These are phyloP conservation scores for Neofusicoccum laricinum DNA, from an alignment of 2,329 filamentous ascomycete genomes.

Conservation along the genomic window DNA sequence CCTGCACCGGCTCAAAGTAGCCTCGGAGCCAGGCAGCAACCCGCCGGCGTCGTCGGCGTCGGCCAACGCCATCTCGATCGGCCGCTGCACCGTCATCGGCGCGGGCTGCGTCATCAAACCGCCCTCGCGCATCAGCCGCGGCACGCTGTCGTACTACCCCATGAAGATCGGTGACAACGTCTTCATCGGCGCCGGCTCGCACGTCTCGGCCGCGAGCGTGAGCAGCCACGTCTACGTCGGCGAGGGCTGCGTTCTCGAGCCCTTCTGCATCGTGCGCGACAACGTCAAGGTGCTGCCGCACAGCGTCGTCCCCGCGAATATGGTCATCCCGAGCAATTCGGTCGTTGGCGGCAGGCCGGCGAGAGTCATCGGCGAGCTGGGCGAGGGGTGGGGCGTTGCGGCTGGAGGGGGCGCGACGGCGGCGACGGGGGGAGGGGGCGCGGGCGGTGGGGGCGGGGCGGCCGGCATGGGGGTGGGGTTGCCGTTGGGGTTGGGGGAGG, in stretches of 20 bases:
- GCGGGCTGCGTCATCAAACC: constrained; percentile 76
- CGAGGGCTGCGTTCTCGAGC: constrained; percentile 70
- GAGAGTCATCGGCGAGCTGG: constrained; percentile 47
- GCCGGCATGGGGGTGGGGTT: constrained; percentile 44
- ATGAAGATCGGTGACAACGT: constrained; percentile 94
- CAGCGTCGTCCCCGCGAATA: constrained; percentile 77
- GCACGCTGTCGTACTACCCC: constrained; percentile 74
- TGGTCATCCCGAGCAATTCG: constrained; percentile 89
- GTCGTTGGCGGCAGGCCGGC: constrained; percentile 67
- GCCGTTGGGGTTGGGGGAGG: constrained; percentile 37
- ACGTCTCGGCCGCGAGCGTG: constrained; percentile 80
- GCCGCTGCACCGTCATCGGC: constrained; percentile 86
- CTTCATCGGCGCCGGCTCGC: constrained; percentile 69
- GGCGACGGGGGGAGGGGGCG: constrained; percentile 25
- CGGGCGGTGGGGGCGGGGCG: background rate
- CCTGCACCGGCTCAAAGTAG: constrained; percentile 55
- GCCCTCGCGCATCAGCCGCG: constrained; percentile 77
- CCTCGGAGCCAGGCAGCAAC: constrained; percentile 25
- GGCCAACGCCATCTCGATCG: constrained; percentile 72
- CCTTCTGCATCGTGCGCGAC: constrained; percentile 91
- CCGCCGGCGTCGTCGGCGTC: constrained; percentile 27
- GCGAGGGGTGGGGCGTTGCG: constrained; percentile 50
- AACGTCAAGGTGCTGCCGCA: constrained; percentile 85
- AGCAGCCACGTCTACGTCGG: constrained; percentile 86
- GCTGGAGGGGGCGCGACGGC: constrained; percentile 20